Conservation (phyloP, 257 asterid genomes). For the Oldenlandia corymbosa region DNA sequence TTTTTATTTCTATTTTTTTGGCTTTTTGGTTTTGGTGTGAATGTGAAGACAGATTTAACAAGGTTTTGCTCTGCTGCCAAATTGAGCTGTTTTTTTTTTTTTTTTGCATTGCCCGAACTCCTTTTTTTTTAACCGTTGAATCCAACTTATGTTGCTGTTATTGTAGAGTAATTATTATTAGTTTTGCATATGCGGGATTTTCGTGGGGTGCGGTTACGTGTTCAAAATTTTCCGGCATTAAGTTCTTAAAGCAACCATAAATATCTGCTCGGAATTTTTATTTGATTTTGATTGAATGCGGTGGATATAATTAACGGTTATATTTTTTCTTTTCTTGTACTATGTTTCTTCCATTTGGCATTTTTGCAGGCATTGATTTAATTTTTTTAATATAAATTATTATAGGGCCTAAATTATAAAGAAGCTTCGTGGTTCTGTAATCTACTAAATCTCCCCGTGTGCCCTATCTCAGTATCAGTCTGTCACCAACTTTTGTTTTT, state of each 20-base stretch:
- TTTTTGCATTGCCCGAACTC: not conserved
- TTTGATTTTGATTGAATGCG: not conserved
- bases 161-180: not conserved
- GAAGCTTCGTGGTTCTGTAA: conserved; percentile 1
- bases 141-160: not conserved
- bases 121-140: conserved; percentile 7
- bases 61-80: not conserved
- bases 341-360: conserved; percentile 10
- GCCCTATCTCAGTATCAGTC: conserved; percentile 9
- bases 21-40: not conserved
- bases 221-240: conserved; percentile 1
- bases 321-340: too few species aligned
- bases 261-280: not conserved
- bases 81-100: not conserved
- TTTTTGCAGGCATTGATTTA: not conserved
- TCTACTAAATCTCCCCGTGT: too few species aligned
- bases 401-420: not conserved
- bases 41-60: not conserved
- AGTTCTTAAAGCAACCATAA: not conserved
- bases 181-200: conserved; percentile 4
- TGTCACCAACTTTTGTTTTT: conserved; percentile 12
- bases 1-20: not conserved
- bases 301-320: conserved; percentile 12
- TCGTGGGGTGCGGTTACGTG: conserved; percentile 11
- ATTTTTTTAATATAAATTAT: too few species aligned